Evolutionary conservation across 2,329 filamentous ascomycete genomes (phyloP).

Genomic region (Geoglossum cookeanum): DNA sequence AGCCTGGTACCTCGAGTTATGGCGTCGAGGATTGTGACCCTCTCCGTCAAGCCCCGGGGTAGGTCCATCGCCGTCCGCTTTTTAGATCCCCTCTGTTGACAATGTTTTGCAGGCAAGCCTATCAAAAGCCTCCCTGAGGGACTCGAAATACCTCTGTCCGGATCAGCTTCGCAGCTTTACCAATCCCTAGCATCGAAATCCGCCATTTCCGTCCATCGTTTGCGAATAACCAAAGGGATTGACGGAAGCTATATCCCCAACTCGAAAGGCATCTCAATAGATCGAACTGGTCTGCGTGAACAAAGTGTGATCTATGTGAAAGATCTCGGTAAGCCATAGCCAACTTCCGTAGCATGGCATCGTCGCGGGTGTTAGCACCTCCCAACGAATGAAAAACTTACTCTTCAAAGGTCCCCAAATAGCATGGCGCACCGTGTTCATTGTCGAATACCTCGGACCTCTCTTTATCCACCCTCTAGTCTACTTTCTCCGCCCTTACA

Average conservation of each 20-base stretch:
- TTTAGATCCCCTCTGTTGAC: not conserved
- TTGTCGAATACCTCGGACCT: slow-evolving; percentile 88
- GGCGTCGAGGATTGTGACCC: slow-evolving; percentile 20
- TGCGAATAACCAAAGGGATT: slow-evolving; percentile 44
- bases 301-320: slow-evolving; percentile 61
- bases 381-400: not conserved
- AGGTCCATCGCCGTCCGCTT: slow-evolving; percentile 7
- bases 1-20: slow-evolving; percentile 10
- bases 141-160: slow-evolving; percentile 30
- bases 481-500: slow-evolving; percentile 48
- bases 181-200: slow-evolving; percentile 33
- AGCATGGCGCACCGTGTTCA: slow-evolving; percentile 80
- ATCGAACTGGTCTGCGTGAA: slow-evolving; percentile 36
- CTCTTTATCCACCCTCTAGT: slow-evolving; percentile 69
- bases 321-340: slow-evolving; percentile 40
- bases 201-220: slow-evolving; percentile 35
- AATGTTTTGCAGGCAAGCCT: slow-evolving; percentile 31
- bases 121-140: slow-evolving; percentile 40
- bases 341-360: too few species aligned
- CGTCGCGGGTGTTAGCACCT: not conserved
- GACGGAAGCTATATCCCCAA: slow-evolving; percentile 40
- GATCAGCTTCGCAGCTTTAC: slow-evolving; percentile 36
- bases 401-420: slow-evolving; percentile 54
- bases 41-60: slow-evolving; percentile 25
- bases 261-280: slow-evolving; percentile 30